Conservation (phyloP, 257 asterid genomes). For the Penstemon newberryi region DNA sequence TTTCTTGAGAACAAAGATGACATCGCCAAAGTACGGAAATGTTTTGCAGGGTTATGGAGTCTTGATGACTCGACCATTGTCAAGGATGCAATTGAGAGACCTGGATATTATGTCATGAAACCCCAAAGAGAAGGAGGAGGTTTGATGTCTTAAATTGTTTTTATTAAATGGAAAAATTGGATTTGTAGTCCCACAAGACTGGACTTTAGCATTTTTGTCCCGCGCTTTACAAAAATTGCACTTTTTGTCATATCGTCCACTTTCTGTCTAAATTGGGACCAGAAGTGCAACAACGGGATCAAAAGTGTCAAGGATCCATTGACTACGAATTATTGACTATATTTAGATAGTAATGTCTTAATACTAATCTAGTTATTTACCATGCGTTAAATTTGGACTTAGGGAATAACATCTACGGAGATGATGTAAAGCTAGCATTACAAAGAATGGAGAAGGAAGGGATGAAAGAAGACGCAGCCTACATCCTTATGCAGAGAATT, state of each 20-base stretch:
- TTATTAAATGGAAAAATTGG: neutral
- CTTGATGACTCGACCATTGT: conserved; percentile 61
- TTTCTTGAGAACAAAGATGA: conserved; percentile 84
- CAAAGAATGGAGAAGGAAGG: conserved; percentile 68
- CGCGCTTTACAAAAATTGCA: no score
- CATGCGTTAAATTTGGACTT: conserved; percentile 13
- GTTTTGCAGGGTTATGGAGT: conserved; percentile 98
- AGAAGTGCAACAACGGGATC: no score
- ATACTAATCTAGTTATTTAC: neutral
- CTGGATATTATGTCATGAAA: conserved; percentile 85
- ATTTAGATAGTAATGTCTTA: no score
- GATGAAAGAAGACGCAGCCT: conserved; percentile 76
- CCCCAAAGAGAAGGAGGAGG: conserved; percentile 99
- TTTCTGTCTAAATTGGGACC: no score
- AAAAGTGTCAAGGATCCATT: no score
- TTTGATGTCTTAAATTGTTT: conserved; percentile 28
- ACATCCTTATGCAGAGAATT: conserved; percentile 95
- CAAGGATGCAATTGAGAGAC: conserved; percentile 78
- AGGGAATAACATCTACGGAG: conserved; percentile 94
- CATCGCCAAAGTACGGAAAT: conserved; percentile 74
- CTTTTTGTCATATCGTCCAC: no score
- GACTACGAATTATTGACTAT: no score
- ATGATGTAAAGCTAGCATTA: conserved; percentile 64
- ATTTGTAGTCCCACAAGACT: no score
- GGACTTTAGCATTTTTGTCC: no score